phyloP scores from a whole-genome alignment of 1,284 basidiomycete species.

The Austropuccinia psidii region DNA sequence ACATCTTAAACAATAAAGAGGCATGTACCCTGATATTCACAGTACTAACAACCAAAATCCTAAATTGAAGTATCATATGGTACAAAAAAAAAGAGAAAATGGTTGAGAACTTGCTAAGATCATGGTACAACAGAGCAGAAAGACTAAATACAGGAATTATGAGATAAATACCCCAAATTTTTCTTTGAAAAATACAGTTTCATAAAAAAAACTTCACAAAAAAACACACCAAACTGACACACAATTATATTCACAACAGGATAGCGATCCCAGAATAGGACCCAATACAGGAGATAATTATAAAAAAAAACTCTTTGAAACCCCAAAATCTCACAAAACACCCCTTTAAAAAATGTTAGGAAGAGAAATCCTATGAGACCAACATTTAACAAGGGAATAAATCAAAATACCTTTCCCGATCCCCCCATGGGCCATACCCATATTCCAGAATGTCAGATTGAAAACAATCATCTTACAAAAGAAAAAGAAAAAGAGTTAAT shows the following conservation, averaged over 20 bases:
- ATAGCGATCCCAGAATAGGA: neutral
- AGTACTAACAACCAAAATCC: neutral
- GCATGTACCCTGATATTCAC: neutral
- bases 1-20: neutral
- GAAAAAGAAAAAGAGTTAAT: neutral
- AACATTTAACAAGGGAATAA: neutral
- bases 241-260: neutral
- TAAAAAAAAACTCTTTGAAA: neutral
- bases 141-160: neutral
- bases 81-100: neutral
- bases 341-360: neutral
- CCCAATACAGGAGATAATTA: neutral
- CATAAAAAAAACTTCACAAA: neutral
- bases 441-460: neutral
- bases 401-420: neutral
- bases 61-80: conserved; percentile 16
- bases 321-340: neutral
- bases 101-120: neutral
- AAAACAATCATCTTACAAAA: neutral
- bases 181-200: neutral
- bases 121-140: neutral
- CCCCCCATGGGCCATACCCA: neutral
- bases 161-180: neutral
- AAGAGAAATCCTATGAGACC: neutral
- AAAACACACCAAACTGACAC: neutral